Evolutionary conservation across 169 alveolate species (phyloP).

Genomic region (Cryptosporidium tyzzeri): DNA sequence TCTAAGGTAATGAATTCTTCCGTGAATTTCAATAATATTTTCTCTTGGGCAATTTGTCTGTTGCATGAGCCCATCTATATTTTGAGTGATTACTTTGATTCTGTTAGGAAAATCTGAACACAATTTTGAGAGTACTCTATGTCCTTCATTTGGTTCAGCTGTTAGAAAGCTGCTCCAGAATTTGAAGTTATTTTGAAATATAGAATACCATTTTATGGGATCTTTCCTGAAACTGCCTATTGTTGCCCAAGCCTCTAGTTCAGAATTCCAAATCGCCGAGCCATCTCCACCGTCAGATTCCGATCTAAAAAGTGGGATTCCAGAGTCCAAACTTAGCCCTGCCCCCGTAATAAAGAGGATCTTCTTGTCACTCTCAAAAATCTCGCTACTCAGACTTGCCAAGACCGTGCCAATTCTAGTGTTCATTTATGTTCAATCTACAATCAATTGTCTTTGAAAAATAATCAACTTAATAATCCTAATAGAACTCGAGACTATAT

Average conservation of each 20-base stretch:
- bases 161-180: conserved; percentile 34
- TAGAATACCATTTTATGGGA: conserved; percentile 63
- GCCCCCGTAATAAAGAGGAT: conserved; percentile 71
- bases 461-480: neutral
- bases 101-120: conserved; percentile 26
- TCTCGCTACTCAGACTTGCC: conserved; percentile 2
- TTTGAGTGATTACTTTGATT: conserved; percentile 64
- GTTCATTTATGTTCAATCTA: conserved; percentile 8
- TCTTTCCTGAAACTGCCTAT: conserved; percentile 15
- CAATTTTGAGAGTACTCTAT: conserved; percentile 20
- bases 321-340: conserved; percentile 69
- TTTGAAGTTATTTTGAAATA: conserved; percentile 5
- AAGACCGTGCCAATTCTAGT: conserved; percentile 19
- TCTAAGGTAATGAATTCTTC: conserved; percentile 65
- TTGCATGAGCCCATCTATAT: conserved; percentile 65
- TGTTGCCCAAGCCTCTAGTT: conserved; percentile 70
- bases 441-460: neutral
- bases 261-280: conserved; percentile 50
- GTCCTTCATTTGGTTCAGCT: conserved; percentile 73
- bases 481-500: neutral
- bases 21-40: conserved; percentile 62
- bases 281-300: conserved; percentile 11
- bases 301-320: conserved; percentile 60
- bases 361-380: conserved; percentile 23
- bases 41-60: conserved; percentile 45